Percentiles rank a stretch among this genome's conserved stretches.
Conservation (phyloP, 2,329 filamentous ascomycete genomes). For the Colletotrichum theobromicola region DNA sequence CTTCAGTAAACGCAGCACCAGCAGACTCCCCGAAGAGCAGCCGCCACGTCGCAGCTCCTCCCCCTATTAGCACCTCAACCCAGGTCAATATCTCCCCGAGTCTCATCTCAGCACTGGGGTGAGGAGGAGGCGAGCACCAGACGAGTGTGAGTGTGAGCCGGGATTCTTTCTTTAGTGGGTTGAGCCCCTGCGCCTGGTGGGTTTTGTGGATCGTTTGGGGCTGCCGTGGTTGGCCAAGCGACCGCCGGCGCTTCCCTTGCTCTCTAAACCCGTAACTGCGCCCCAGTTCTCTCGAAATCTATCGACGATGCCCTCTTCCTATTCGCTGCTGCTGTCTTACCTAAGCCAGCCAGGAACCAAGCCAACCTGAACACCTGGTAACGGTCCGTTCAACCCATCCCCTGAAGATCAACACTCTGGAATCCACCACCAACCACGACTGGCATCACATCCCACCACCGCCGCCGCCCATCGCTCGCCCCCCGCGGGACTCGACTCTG, state of each 20-base stretch:
- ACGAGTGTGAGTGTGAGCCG: background rate
- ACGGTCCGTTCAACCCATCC: background rate
- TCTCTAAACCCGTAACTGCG: constrained; percentile 3
- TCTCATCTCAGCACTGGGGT: background rate
- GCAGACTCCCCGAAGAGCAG: background rate
- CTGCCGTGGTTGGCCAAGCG: constrained; percentile 14
- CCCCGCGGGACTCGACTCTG: background rate
- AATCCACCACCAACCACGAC: background rate
- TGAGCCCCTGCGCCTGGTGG: background rate
- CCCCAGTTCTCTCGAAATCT: background rate
- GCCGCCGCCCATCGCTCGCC: background rate
- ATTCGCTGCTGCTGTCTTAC: background rate
- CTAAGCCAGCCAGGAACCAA: background rate
- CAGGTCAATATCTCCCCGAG: background rate
- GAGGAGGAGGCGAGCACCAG: background rate
- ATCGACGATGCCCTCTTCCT: background rate
- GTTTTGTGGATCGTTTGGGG: background rate
- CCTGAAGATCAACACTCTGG: background rate
- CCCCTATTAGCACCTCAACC: background rate
- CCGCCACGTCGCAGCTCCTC: background rate
- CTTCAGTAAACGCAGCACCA: background rate
- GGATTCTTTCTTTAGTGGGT: background rate
- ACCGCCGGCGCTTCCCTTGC: background rate
- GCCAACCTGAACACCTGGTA: background rate
- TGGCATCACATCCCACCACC: background rate